A percentile compares a stretch with the other conserved stretches of the same genome.
phyloP scores from a whole-genome alignment of 2,329 filamentous ascomycete genomes.

The Calonectria fujianensis region DNA sequence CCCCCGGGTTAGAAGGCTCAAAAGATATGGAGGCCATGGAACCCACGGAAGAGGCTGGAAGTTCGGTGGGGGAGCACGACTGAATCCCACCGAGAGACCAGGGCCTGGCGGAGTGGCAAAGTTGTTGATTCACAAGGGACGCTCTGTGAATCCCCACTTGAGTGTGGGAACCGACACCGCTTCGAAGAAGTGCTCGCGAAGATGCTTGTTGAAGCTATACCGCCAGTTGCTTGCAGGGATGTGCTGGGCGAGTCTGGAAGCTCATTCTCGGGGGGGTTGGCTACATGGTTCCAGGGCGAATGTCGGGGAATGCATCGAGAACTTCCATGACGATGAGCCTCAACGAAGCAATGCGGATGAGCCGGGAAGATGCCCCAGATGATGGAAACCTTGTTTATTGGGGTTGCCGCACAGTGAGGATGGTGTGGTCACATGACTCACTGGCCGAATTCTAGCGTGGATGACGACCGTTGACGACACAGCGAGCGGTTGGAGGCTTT shows the following conservation, averaged over 20 bases:
- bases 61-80: not conserved
- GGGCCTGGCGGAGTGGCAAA: not conserved
- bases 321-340: not conserved
- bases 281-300: not conserved
- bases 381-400: constrained; percentile 27
- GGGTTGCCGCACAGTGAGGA: not conserved
- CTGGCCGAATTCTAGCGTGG: not conserved
- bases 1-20: not conserved
- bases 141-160: not conserved
- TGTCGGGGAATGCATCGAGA: not conserved
- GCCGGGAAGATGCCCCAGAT: constrained; percentile 16
- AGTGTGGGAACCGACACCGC: constrained; percentile 23
- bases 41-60: not conserved
- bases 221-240: constrained; percentile 22
- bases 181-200: constrained; percentile 1
- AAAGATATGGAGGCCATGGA: not conserved
- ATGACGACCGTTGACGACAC: not conserved
- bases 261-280: not conserved
- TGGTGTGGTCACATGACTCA: constrained; percentile 12
- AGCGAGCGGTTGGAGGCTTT: not conserved
- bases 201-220: constrained; percentile 20
- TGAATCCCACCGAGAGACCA: constrained; percentile 17
- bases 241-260: not conserved
- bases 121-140: constrained; percentile 16
- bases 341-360: constrained; percentile 16